phyloP scores from a whole-genome alignment of 2,329 filamentous ascomycete genomes.

The Pleurostoma richardsiae region DNA sequence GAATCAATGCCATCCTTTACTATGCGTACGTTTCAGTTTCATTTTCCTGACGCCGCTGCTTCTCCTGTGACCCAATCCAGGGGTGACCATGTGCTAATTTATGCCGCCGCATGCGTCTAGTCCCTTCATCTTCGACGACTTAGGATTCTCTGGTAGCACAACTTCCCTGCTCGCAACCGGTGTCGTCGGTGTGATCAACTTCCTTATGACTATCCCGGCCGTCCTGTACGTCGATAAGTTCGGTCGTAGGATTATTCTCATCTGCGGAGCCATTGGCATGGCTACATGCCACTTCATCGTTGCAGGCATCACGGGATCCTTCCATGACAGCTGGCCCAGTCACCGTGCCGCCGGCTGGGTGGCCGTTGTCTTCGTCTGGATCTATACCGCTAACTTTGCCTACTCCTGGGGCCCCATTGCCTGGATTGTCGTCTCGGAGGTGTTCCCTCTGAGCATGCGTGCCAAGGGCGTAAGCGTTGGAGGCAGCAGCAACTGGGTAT shows the following conservation, averaged over 20 bases:
- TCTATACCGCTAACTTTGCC: slow-evolving; percentile 5
- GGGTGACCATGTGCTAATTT: too few relatives aligned
- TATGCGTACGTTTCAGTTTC: slow-evolving; percentile 23
- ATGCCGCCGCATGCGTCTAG: too few relatives aligned
- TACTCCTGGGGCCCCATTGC: background rate
- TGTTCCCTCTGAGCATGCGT: slow-evolving; percentile 27
- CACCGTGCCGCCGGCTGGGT: slow-evolving; percentile 1
- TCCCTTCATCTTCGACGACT: slow-evolving; percentile 33
- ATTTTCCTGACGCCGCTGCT: slow-evolving; percentile 29
- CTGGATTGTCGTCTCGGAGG: slow-evolving; percentile 15
- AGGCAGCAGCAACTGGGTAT: slow-evolving; percentile 27
- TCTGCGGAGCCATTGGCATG: slow-evolving; percentile 9
- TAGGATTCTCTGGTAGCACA: slow-evolving; percentile 51
- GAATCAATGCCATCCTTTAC: slow-evolving; percentile 25
- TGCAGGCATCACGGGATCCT: slow-evolving; percentile 14
- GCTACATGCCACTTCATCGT: slow-evolving; percentile 13
- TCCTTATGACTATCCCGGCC: slow-evolving; percentile 19
- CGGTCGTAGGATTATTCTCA: slow-evolving; percentile 5
- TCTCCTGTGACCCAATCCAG: too few relatives aligned
- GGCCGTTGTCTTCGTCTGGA: slow-evolving; percentile 5
- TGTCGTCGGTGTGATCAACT: slow-evolving; percentile 51
- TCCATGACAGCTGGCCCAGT: slow-evolving; percentile 1
- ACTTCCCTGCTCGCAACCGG: slow-evolving; percentile 52
- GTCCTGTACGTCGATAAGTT: slow-evolving; percentile 1
- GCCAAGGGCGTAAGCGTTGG: slow-evolving; percentile 27